Evolutionary conservation across 2,329 filamentous ascomycete species (phyloP).

Genomic region (Nemania sp.): DNA sequence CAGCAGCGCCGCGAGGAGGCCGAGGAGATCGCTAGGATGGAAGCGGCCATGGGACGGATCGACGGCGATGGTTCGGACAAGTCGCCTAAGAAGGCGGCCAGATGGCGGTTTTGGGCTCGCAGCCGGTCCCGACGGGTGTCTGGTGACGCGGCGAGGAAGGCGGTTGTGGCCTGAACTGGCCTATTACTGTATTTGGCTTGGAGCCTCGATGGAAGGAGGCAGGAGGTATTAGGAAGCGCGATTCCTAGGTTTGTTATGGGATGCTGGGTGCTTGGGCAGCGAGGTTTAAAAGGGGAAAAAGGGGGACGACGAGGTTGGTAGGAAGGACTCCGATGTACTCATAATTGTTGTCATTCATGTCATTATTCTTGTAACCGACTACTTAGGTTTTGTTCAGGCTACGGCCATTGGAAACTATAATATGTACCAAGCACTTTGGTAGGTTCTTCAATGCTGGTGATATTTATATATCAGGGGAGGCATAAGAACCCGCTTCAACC

Average conservation of each 20-base stretch:
- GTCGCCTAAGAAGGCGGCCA: constrained; percentile 23
- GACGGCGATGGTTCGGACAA: background rate
- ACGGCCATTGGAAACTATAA: background rate
- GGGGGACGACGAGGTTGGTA: too few relatives aligned
- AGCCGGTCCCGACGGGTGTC: constrained; percentile 29
- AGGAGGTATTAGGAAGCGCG: too few relatives aligned
- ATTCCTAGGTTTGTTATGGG: too few relatives aligned
- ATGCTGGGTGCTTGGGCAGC: too few relatives aligned
- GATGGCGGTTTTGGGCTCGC: constrained; percentile 32
- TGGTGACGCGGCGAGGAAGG: constrained; percentile 19
- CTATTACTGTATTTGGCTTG: background rate
- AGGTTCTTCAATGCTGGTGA: background rate
- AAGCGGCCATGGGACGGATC: background rate
- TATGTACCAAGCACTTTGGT: background rate
- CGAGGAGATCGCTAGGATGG: constrained; percentile 10
- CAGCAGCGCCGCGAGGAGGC: constrained; percentile 34
- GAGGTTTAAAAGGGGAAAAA: too few relatives aligned
- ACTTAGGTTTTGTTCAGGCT: background rate
- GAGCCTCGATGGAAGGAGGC: background rate
- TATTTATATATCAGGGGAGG: background rate
- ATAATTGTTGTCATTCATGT: background rate
- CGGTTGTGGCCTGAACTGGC: constrained; percentile 2
- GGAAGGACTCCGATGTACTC: background rate
- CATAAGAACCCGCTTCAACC: background rate
- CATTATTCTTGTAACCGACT: too few relatives aligned